phyloP scores from a whole-genome alignment of 1,284 basidiomycete genomes.

The Cutaneotrichosporon cutaneum region DNA sequence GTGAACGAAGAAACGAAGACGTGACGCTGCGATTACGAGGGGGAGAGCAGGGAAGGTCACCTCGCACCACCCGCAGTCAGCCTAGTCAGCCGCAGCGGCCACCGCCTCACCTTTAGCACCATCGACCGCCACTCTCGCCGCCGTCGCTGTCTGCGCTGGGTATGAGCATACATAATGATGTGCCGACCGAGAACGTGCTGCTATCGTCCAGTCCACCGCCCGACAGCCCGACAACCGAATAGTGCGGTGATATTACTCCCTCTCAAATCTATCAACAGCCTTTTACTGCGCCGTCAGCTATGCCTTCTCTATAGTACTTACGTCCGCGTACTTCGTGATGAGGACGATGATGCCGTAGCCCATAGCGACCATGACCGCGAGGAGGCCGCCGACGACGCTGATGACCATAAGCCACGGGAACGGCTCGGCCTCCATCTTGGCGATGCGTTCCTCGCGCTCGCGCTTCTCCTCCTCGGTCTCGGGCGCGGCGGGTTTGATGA shows the following conservation, averaged over 20 bases:
- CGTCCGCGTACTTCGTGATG: constrained; percentile 10
- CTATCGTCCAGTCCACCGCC: not conserved
- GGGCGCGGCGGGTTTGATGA: constrained; percentile 24
- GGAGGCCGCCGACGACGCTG: constrained; percentile 1
- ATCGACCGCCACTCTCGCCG: not conserved
- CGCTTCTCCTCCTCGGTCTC: constrained; percentile 10
- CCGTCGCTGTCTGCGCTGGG: not conserved
- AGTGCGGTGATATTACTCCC: constrained; percentile 2
- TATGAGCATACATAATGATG: constrained; percentile 14
- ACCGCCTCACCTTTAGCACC: not conserved
- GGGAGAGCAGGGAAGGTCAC: too few relatives aligned
- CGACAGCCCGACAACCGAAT: not conserved
- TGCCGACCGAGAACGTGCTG: constrained; percentile 3
- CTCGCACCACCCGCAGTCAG: not conserved
- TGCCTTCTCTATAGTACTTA: not conserved
- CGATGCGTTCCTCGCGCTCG: constrained; percentile 9
- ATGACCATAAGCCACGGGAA: constrained; percentile 14
- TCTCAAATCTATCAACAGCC: not conserved
- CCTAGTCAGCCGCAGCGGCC: not conserved
- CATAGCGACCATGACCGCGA: constrained; percentile 8
- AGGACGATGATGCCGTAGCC: not conserved
- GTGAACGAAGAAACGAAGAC: not conserved
- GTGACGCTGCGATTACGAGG: too few relatives aligned
- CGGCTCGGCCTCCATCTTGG: constrained; percentile 7
- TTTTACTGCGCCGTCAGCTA: not conserved